A percentile compares a stretch with the other conserved stretches of the same genome.
Conservation (phyloP, 1,284 basidiomycete species). For the Pascua guehoae region DNA sequence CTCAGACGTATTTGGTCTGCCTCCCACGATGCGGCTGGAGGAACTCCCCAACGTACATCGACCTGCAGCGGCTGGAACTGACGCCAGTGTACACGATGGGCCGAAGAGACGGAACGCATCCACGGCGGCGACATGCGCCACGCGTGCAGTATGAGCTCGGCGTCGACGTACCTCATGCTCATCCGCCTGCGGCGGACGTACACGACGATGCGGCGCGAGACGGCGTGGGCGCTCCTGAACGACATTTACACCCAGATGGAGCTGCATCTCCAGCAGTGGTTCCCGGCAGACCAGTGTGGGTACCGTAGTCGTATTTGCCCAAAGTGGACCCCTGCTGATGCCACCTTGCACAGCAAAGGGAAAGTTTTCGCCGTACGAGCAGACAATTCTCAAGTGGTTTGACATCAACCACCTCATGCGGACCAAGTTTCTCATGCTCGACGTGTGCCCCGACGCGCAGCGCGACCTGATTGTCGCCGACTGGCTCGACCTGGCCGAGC, state of each 20-base stretch:
- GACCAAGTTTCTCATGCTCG: conserved; percentile 10
- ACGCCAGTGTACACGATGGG: conserved; percentile 7
- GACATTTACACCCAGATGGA: conserved; percentile 8
- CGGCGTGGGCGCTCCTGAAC: conserved; percentile 2
- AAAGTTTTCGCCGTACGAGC: conserved; percentile 7
- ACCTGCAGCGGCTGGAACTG: neutral
- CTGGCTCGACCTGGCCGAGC: conserved; percentile 6
- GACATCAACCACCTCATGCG: conserved; percentile 11
- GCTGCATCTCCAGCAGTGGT: conserved; percentile 12
- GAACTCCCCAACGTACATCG: conserved; percentile 7
- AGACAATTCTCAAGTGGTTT: conserved; percentile 11
- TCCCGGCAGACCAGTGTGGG: conserved; percentile 4
- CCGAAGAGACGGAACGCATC: conserved; percentile 4
- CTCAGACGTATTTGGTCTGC: conserved; percentile 12
- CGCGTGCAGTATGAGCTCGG: conserved; percentile 12
- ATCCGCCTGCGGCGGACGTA: conserved; percentile 4
- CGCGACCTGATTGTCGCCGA: conserved; percentile 1
- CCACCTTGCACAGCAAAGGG: neutral
- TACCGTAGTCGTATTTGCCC: too few species aligned
- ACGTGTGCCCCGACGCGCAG: conserved; percentile 1
- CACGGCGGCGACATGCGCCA: conserved; percentile 11
- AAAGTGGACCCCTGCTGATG: too few species aligned
- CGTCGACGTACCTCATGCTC: conserved; percentile 8
- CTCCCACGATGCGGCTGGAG: conserved; percentile 10
- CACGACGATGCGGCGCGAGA: neutral